Base-by-base conservation (phyloP, 106 monocot genomes). In the Platanthera guangdongensis region DNA sequence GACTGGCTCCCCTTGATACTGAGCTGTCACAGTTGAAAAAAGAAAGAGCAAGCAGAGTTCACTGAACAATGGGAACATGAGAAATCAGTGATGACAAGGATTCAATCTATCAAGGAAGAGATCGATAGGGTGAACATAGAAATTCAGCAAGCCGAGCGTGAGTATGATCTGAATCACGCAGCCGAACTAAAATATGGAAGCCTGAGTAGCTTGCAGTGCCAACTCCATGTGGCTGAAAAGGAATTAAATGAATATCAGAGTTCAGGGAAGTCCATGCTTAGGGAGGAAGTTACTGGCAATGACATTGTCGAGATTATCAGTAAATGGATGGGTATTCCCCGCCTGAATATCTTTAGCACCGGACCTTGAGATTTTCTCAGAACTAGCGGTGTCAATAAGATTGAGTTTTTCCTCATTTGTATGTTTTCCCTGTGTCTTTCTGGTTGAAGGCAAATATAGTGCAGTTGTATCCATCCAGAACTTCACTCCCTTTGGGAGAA, bases 21-120 rank as follows among this genome's bases (percentile, higher is more conserved):
- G 94, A 99, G 76, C 71, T 99, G 32, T 60, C 80, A 48, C 85
- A 88, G 51, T 79, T 92, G 74, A 99, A 99, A 77, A 76, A 88
- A 25, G 25, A 25, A 25, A 70, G 92, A 88, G 81, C 99, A 99
- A 50, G 82, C 83, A 32, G 78, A 92, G 63, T 90, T 99, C 46
- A 88, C 89, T 47, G 92, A 88, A 73, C 99, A 94, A 81, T 99
- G 99, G 99, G 94, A 99, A 62, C 88, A 88, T 19, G 99, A 99
- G 82, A 99, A 94, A 70, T 86, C 84, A 53, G 88, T 94, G 13
- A 99, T 94, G 94, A 94, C 85, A 57, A 82, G 84, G 63, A 92
- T 99, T 73, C 94, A 99, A 52, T 99, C 94, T 22, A 81, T 94
- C 51, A 99, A 99, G 77, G 94, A 94, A 92, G 99, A 99, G 99